A percentile compares a stretch with the other conserved stretches of the same genome.
These are phyloP conservation scores for Auriculariales sp. DNA, from an alignment of 768 basidiomycete species.

Conservation along the genomic window DNA sequence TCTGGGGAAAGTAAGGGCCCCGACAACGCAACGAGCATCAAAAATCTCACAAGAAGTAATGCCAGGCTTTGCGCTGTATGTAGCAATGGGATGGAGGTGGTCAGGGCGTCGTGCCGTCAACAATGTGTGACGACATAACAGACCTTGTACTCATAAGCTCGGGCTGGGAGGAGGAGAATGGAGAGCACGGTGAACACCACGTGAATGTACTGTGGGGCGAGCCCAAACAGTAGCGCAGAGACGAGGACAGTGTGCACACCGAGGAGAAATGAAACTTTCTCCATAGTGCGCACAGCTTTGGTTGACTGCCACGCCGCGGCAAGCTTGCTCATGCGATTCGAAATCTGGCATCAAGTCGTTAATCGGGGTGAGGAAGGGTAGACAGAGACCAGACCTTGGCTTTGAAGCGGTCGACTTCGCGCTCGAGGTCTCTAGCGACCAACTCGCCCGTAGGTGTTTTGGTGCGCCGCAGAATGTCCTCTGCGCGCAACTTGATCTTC, in stretches of 20 bases:
- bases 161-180: constrained; percentile 66
- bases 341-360: constrained; percentile 35
- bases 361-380: not conserved
- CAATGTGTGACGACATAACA: too few relatives aligned
- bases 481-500: constrained; percentile 66
- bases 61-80: constrained; percentile 82
- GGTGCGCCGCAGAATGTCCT: constrained; percentile 45
- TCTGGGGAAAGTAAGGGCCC: too few relatives aligned
- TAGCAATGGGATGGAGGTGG: too few relatives aligned
- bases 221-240: constrained; percentile 77
- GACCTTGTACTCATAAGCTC: constrained; percentile 81
- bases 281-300: constrained; percentile 67
- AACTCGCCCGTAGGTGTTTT: constrained; percentile 52
- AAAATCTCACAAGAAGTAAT: constrained; percentile 91
- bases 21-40: too few relatives aligned
- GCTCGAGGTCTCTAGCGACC: constrained; percentile 65
- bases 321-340: constrained; percentile 64
- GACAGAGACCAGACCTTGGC: constrained; percentile 43
- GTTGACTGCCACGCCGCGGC: constrained; percentile 84
- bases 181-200: constrained; percentile 71
- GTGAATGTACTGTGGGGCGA: constrained; percentile 77
- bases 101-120: too few relatives aligned
- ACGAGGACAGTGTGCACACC: constrained; percentile 82
- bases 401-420: constrained; percentile 76
- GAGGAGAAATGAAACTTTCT: constrained; percentile 83